A percentile compares a stretch with the other conserved stretches of the same genome.
Conservation (phyloP, 2,329 filamentous ascomycete species). For the Sordariomycetes sp. region DNA sequence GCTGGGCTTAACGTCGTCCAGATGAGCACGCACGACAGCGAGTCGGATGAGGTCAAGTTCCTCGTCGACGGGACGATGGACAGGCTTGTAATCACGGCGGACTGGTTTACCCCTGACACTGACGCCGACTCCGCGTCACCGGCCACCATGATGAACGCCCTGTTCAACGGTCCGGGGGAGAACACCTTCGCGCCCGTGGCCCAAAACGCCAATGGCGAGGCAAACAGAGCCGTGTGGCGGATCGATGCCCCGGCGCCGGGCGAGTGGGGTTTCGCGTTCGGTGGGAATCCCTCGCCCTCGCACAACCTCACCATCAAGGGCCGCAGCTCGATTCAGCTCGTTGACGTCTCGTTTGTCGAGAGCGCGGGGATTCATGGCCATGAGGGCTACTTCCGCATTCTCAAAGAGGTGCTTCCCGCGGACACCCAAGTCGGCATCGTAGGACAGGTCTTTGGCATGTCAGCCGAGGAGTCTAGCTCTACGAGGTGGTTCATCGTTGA, state of each 20-base stretch:
- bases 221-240: neutral
- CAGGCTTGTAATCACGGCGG: neutral
- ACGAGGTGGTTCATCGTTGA: neutral
- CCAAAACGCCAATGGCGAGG: neutral
- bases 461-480: neutral
- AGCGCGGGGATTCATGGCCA: slow-evolving; percentile 6
- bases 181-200: neutral
- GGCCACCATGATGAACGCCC: neutral
- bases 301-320: slow-evolving; percentile 6
- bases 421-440: slow-evolving; percentile 4
- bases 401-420: neutral
- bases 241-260: neutral
- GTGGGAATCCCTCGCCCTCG: neutral
- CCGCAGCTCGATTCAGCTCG: slow-evolving; percentile 5
- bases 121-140: neutral
- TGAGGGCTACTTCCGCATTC: slow-evolving; percentile 8
- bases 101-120: neutral
- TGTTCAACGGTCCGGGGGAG: neutral
- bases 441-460: slow-evolving; percentile 6
- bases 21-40: neutral
- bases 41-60: slow-evolving; percentile 3
- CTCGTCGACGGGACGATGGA: slow-evolving; percentile 6
- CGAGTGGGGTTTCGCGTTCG: slow-evolving; percentile 3
- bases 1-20: neutral
- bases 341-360: slow-evolving; percentile 7